phyloP scores from a whole-genome alignment of 208 protist genomes.

The Crithidia acanthocephali region DNA sequence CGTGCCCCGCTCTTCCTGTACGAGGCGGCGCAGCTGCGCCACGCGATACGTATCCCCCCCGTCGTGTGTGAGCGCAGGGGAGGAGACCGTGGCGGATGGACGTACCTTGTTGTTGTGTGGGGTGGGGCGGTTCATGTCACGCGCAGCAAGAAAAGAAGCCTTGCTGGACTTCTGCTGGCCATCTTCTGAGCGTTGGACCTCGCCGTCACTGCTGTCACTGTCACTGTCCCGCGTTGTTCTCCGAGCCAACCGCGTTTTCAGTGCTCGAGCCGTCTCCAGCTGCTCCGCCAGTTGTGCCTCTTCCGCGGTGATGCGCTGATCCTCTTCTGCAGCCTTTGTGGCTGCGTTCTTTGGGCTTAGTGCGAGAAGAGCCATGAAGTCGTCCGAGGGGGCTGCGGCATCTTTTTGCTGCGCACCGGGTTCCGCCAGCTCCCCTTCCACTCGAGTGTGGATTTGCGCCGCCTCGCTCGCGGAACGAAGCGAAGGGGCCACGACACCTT shows the following conservation, averaged over 20 bases:
- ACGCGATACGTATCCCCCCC: background rate
- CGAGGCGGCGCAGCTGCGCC: slow-evolving; percentile 18
- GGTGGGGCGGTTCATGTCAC: slow-evolving; percentile 2
- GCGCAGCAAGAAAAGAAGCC: background rate
- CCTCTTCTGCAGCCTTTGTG: background rate
- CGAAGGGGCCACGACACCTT: slow-evolving; percentile 1
- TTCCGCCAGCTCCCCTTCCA: too few species aligned
- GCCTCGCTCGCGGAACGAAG: slow-evolving; percentile 6
- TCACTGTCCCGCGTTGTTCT: background rate
- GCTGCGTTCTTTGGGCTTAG: background rate
- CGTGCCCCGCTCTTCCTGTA: slow-evolving; percentile 18
- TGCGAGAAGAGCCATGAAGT: background rate
- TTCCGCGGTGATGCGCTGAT: background rate
- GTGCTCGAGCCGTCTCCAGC: background rate
- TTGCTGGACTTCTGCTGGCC: background rate
- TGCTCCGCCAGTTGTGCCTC: slow-evolving; percentile 1
- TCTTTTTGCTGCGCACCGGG: background rate
- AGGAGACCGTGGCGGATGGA: background rate
- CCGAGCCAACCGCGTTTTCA: slow-evolving; percentile 4
- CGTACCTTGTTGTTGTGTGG: background rate
- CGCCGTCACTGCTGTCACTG: background rate
- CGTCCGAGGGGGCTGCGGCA: background rate
- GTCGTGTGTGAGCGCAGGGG: background rate
- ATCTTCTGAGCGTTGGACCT: background rate
- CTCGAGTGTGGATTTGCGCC: background rate